Percentiles rank a stretch among this genome's conserved stretches.
Conservation (phyloP, 805 yeast genomes). For the Teunomyces lycoperdinae region DNA sequence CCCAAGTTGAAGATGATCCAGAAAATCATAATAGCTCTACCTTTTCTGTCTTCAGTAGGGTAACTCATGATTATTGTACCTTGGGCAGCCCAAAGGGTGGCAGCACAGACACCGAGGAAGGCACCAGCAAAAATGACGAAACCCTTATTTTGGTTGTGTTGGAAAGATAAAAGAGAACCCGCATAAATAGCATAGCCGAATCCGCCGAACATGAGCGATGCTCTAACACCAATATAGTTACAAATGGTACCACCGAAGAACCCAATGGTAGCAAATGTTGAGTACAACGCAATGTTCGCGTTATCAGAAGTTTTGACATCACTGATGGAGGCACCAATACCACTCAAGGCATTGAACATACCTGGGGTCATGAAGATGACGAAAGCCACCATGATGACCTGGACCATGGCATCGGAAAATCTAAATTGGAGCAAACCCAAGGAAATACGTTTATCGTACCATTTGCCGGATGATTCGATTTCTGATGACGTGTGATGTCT, state of each 20-base stretch:
- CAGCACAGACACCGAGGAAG: constrained; percentile 54
- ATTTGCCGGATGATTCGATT: constrained; percentile 33
- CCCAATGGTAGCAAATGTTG: constrained; percentile 56
- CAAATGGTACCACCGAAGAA: constrained; percentile 56
- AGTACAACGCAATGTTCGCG: constrained; percentile 51
- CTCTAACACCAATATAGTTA: constrained; percentile 47
- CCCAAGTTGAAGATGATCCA: constrained; percentile 64
- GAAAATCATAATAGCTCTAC: constrained; percentile 50
- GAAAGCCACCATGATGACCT: constrained; percentile 45
- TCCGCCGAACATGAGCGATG: constrained; percentile 50
- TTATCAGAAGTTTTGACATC: constrained; percentile 41
- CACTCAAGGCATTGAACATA: constrained; percentile 50
- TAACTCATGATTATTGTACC: constrained; percentile 56
- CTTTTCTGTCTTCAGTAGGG: constrained; percentile 51
- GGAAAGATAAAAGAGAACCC: constrained; percentile 48
- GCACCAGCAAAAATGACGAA: constrained; percentile 58
- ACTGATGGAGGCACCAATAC: constrained; percentile 45
- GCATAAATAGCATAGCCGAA: constrained; percentile 54
- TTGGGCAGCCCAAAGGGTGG: constrained; percentile 58
- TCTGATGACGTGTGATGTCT: constrained; percentile 26
- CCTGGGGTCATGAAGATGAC: constrained; percentile 51
- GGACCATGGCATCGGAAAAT: constrained; percentile 40
- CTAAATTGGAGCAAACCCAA: constrained; percentile 12
- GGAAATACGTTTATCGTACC: constrained; percentile 34
- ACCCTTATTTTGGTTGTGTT: constrained; percentile 46